A percentile compares a stretch with the other conserved stretches of the same genome.
Evolutionary conservation across 2,329 filamentous ascomycete species (phyloP).

Genomic region (Neofusicoccum laricinum): DNA sequence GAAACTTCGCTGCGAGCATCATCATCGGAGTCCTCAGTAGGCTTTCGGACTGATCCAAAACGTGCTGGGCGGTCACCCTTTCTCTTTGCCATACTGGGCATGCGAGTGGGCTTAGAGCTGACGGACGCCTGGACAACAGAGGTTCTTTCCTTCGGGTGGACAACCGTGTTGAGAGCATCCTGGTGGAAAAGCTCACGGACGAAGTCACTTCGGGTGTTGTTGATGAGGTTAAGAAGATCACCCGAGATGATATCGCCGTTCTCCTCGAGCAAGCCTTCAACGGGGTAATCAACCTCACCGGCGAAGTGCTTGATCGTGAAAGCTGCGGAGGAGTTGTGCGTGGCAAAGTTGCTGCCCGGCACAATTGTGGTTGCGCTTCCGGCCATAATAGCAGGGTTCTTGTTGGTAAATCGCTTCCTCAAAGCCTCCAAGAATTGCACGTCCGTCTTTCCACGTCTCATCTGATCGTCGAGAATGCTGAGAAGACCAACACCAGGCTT

Average conservation of each 20-base stretch:
- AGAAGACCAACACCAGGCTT: slow-evolving; percentile 91
- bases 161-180: slow-evolving; percentile 84
- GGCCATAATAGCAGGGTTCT: slow-evolving; percentile 85
- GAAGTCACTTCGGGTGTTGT: slow-evolving; percentile 82
- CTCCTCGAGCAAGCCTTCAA: slow-evolving; percentile 84
- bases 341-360: slow-evolving; percentile 85
- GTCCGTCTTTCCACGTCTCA: slow-evolving; percentile 81
- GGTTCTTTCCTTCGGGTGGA: slow-evolving; percentile 86
- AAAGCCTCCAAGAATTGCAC: slow-evolving; percentile 87
- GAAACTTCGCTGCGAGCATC: slow-evolving; percentile 46
- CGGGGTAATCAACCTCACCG: slow-evolving; percentile 91
- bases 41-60: slow-evolving; percentile 39
- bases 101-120: slow-evolving; percentile 88
- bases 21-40: slow-evolving; percentile 43
- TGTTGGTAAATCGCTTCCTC: slow-evolving; percentile 89
- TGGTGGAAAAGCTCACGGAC: slow-evolving; percentile 92
- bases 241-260: slow-evolving; percentile 95
- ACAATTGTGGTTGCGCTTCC: slow-evolving; percentile 71
- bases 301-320: slow-evolving; percentile 96
- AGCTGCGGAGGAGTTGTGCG: slow-evolving; percentile 72
- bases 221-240: slow-evolving; percentile 92
- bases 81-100: slow-evolving; percentile 86
- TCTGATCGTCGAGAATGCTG: slow-evolving; percentile 95
- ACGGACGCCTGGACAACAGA: slow-evolving; percentile 96
- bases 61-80: slow-evolving; percentile 60